phyloP scores from a whole-genome alignment of 192 early-diverging fungal species.

The Linnemannia zychae region DNA sequence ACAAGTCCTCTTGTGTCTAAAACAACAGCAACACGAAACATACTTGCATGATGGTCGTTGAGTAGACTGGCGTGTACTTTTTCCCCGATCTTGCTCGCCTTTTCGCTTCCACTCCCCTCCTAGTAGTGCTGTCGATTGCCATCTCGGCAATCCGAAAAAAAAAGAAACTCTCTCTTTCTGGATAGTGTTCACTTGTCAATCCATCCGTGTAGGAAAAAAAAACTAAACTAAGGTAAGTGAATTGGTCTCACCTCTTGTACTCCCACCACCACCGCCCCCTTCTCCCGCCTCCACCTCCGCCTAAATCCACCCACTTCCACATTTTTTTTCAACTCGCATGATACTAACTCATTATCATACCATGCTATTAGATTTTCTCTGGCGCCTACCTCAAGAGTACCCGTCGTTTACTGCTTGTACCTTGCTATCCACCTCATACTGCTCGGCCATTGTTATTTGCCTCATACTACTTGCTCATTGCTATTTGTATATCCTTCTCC shows the following conservation, averaged over 20 bases:
- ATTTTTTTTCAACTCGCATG: too few species aligned
- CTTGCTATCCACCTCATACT: background rate
- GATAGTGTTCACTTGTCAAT: background rate
- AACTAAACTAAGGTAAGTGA: background rate
- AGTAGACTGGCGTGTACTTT: background rate
- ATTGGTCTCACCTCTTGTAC: background rate
- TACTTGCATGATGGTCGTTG: background rate
- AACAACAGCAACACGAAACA: background rate
- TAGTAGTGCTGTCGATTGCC: background rate
- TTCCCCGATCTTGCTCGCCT: background rate
- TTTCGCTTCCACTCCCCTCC: background rate
- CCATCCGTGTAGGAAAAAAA: background rate
- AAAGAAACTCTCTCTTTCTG: background rate
- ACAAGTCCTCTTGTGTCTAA: background rate
- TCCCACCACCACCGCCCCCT: background rate
- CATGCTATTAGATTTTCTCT: too few species aligned
- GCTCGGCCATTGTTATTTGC: background rate
- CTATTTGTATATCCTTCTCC: background rate
- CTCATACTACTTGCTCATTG: background rate
- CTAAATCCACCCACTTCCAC: background rate
- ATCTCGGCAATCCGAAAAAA: conserved; percentile 11
- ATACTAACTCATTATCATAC: too few species aligned
- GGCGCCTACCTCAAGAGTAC: too few species aligned
- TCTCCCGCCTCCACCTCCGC: conserved; percentile 1
- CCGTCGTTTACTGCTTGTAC: background rate